A percentile compares a stretch with the other conserved stretches of the same genome.
Conservation (phyloP, 345 rosid species). For the Cardamine occulta region DNA sequence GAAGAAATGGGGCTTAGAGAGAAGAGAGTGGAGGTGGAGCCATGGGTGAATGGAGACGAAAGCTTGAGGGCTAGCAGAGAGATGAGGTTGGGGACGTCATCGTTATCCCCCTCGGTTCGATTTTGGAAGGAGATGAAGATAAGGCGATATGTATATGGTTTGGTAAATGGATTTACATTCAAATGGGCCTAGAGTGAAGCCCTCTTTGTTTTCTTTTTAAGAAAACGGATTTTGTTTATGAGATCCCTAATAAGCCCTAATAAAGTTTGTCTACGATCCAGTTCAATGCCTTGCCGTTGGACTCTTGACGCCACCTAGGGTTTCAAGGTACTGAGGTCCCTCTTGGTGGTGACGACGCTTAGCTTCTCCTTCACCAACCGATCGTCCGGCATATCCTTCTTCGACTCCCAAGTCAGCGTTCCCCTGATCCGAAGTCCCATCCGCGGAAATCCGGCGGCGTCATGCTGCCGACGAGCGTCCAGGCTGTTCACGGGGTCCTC, state of each 20-base stretch:
- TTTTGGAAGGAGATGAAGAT: conserved; percentile 12
- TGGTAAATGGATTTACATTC: conserved; percentile 14
- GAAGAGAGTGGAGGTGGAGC: conserved; percentile 53
- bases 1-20: conserved; percentile 51
- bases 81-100: conserved; percentile 49
- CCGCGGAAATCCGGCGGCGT: conserved; percentile 80
- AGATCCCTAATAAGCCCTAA: conserved; percentile 14
- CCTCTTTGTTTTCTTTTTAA: background rate
- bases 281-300: conserved; percentile 59
- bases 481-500: conserved; percentile 23
- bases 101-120: conserved; percentile 20
- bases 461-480: conserved; percentile 46
- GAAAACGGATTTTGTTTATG: background rate
- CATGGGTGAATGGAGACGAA: conserved; percentile 58
- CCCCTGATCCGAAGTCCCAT: conserved; percentile 59
- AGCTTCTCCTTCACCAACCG: conserved; percentile 43
- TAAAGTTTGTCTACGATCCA: background rate
- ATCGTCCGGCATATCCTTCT: conserved; percentile 51
- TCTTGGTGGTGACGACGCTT: conserved; percentile 51
- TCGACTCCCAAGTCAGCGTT: conserved; percentile 40
- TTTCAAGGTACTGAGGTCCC: conserved; percentile 68
- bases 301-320: conserved; percentile 62
- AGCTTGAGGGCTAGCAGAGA: conserved; percentile 52
- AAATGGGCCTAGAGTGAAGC: conserved; percentile 18
- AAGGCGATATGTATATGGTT: conserved; percentile 12